These are phyloP conservation scores for Alliaria petiolata DNA, from an alignment of 345 rosid species.

Conservation along the genomic window DNA sequence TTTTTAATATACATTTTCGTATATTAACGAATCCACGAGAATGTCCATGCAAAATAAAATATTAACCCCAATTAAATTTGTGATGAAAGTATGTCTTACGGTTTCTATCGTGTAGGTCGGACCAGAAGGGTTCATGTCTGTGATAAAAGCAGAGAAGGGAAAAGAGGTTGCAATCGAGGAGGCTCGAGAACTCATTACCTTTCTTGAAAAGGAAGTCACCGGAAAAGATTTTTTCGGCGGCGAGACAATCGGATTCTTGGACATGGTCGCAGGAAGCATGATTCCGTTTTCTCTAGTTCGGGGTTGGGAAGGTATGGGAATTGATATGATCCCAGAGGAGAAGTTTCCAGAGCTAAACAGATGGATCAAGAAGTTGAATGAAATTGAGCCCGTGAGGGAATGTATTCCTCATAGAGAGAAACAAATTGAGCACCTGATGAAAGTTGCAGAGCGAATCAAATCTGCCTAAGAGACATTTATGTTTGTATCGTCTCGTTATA, in stretches of 20 bases:
- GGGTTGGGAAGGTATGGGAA: slow-evolving; percentile 24
- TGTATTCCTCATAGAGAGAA: slow-evolving; percentile 25
- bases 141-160: slow-evolving; percentile 9
- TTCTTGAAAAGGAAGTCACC: slow-evolving; percentile 30
- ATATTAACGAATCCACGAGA: too few relatives aligned
- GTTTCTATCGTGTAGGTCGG: slow-evolving; percentile 1
- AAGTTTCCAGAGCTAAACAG: slow-evolving; percentile 13
- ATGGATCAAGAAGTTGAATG: slow-evolving; percentile 15
- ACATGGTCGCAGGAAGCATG: slow-evolving; percentile 25
- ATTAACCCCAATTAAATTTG: not conserved
- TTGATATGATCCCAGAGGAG: slow-evolving; percentile 22
- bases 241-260: slow-evolving; percentile 25
- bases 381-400: slow-evolving; percentile 2
- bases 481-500: not conserved
- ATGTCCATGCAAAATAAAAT: not conserved
- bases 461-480: not conserved
- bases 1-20: not conserved
- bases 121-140: not conserved
- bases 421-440: slow-evolving; percentile 15
- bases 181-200: slow-evolving; percentile 5
- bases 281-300: slow-evolving; percentile 16
- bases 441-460: not conserved
- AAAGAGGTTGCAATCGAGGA: slow-evolving; percentile 23
- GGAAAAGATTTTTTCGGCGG: slow-evolving; percentile 38
- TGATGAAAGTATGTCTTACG: not conserved